A percentile compares a stretch with the other conserved stretches of the same genome.
Conservation (phyloP, 2,329 filamentous ascomycete genomes). For the Botrytis fabae region DNA sequence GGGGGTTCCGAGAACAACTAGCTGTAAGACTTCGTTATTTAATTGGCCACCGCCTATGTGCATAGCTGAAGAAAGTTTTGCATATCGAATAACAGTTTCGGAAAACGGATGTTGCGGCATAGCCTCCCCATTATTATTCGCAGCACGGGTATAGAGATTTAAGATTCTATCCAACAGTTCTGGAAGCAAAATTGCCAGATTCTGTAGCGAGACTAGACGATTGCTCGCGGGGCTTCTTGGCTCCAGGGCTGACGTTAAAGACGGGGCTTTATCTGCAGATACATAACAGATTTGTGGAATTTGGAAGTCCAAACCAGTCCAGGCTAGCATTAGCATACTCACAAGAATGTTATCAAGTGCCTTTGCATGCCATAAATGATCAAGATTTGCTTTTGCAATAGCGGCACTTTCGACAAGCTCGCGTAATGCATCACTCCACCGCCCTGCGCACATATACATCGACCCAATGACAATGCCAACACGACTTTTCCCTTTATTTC, state of each 20-base stretch:
- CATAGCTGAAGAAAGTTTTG: slow-evolving; percentile 66
- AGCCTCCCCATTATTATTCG: slow-evolving; percentile 61
- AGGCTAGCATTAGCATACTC: slow-evolving; percentile 79
- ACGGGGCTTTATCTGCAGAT: slow-evolving; percentile 39
- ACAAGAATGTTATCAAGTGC: slow-evolving; percentile 85
- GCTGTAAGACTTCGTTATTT: slow-evolving; percentile 58
- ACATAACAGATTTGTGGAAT: slow-evolving; percentile 58
- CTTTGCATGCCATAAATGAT: slow-evolving; percentile 97
- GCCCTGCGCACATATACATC: slow-evolving; percentile 82
- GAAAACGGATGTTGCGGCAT: slow-evolving; percentile 70
- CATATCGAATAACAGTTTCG: slow-evolving; percentile 72
- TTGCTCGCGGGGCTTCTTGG: slow-evolving; percentile 40
- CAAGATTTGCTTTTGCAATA: slow-evolving; percentile 75
- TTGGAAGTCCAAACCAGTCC: slow-evolving; percentile 80
- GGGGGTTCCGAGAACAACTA: slow-evolving; percentile 64
- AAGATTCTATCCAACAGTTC: slow-evolving; percentile 75
- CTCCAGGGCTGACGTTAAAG: slow-evolving; percentile 29
- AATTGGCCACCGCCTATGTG: slow-evolving; percentile 66
- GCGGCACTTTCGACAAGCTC: slow-evolving; percentile 80
- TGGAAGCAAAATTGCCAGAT: slow-evolving; percentile 61
- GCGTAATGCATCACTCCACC: slow-evolving; percentile 84
- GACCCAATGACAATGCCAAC: slow-evolving; percentile 78
- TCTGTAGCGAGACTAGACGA: slow-evolving; percentile 46
- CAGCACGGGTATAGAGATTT: slow-evolving; percentile 70
- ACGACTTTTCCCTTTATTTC: slow-evolving; percentile 78